A percentile compares a stretch with the other conserved stretches of the same genome.
phyloP scores from a whole-genome alignment of 2,329 filamentous ascomycete species.

The Diaporthe longicolla region DNA sequence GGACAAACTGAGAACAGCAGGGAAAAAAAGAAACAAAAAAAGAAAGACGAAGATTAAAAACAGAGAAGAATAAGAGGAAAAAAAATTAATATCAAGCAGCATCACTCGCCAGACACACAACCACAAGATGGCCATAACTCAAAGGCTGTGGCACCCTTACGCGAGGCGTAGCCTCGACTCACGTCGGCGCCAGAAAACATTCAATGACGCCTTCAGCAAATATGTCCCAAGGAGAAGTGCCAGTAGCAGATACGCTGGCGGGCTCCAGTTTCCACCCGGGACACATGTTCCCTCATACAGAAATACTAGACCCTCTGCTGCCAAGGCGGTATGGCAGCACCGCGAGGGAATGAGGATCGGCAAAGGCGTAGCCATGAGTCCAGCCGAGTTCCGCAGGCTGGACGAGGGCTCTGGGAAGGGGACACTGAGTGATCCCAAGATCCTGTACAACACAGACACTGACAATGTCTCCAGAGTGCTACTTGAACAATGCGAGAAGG shows the following conservation, averaged over 20 bases:
- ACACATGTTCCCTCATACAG: background rate
- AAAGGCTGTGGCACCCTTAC: background rate
- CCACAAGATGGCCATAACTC: background rate
- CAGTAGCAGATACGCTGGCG: background rate
- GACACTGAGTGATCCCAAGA: background rate
- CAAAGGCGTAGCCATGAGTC: background rate
- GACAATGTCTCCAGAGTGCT: background rate
- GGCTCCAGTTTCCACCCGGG: accelerated
- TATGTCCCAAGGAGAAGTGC: background rate
- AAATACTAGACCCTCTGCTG: background rate
- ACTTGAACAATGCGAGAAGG: background rate
- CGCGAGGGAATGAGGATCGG: background rate
- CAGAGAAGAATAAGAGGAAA: background rate
- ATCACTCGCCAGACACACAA: background rate
- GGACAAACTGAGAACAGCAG: no score
- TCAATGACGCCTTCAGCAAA: background rate
- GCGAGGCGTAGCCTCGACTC: background rate
- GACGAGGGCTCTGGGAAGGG: background rate
- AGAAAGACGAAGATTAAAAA: no score
- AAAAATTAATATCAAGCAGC: no score
- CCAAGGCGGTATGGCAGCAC: background rate
- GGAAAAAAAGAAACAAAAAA: background rate
- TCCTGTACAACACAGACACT: background rate
- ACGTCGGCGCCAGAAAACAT: background rate
- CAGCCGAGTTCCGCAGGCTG: accelerated